Conservation (phyloP, 768 basidiomycete genomes). For the Russula brevipes region DNA sequence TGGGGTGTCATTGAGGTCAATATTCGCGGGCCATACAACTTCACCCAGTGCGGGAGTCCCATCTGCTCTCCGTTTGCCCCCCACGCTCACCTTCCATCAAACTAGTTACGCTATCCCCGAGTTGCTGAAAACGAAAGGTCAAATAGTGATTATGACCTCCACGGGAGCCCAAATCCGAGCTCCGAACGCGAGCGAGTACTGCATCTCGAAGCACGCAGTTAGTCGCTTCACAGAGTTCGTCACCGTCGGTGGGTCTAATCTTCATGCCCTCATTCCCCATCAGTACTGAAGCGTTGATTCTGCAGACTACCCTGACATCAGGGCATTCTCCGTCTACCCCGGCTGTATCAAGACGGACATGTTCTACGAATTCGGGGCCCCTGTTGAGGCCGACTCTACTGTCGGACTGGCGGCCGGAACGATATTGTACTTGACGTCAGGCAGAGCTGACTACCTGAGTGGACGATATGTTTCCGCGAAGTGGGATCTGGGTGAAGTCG, state of each 20-base stretch:
- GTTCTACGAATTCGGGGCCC: not conserved
- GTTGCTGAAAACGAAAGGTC: constrained; percentile 10
- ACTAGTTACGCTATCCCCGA: constrained; percentile 7
- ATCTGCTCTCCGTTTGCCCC: not conserved
- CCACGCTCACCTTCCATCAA: not conserved
- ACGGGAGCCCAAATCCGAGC: not conserved
- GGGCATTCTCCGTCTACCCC: constrained; percentile 1
- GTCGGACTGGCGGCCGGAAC: not conserved
- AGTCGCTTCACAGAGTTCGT: constrained; percentile 11
- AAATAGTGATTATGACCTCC: not conserved
- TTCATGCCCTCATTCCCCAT: not conserved
- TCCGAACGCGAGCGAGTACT: constrained; percentile 12
- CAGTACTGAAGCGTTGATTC: too few species aligned
- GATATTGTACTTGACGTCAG: not conserved
- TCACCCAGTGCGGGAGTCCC: constrained; percentile 2
- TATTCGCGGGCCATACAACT: constrained; percentile 17
- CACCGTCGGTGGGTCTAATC: not conserved
- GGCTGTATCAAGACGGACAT: not conserved
- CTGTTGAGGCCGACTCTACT: not conserved
- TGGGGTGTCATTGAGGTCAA: constrained; percentile 17
- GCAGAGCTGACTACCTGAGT: not conserved
- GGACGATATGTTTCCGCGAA: not conserved
- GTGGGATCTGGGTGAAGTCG: not conserved
- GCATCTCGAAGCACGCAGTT: constrained; percentile 7
- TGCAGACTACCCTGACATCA: constrained; percentile 11